Percentiles rank a stretch among this genome's conserved stretches.
These are phyloP conservation scores for Fagopyrum homotropicum DNA, from an alignment of 148 eudicot genomes.

Conservation along the genomic window DNA sequence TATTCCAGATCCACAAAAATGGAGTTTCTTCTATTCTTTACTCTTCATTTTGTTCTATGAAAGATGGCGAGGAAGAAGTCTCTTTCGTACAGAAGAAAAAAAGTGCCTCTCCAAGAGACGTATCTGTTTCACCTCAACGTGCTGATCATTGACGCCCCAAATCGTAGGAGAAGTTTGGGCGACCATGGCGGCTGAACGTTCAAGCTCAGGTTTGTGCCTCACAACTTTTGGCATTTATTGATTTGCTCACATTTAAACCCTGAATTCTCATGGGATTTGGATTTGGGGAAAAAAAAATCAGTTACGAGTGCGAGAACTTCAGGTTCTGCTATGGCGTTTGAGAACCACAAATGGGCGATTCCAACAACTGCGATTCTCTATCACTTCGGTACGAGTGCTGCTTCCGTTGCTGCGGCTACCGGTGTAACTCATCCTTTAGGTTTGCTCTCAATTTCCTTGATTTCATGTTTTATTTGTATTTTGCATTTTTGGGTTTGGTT, in stretches of 20 bases:
- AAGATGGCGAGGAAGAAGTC: slow-evolving; percentile 1
- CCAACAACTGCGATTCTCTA: slow-evolving; percentile 45
- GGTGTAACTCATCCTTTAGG: slow-evolving; percentile 88
- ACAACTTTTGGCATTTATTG: background rate
- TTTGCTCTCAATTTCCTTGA: background rate
- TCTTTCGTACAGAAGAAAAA: background rate
- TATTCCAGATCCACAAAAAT: background rate
- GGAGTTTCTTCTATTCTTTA: background rate
- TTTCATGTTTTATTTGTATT: background rate
- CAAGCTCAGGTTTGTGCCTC: slow-evolving; percentile 9
- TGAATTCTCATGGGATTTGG: background rate
- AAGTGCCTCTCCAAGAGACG: background rate
- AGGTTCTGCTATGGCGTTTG: slow-evolving; percentile 15
- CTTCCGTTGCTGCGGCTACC: slow-evolving; percentile 81
- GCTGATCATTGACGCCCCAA: background rate
- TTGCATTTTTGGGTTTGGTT: background rate
- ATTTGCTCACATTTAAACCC: background rate
- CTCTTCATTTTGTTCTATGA: background rate
- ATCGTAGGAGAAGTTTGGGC: background rate
- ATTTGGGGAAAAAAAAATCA: background rate
- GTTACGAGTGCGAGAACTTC: background rate
- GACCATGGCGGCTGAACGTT: slow-evolving; percentile 4
- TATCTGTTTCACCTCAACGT: background rate
- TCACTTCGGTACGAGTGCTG: slow-evolving; percentile 78
- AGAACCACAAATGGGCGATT: slow-evolving; percentile 33